These are phyloP conservation scores for Wickerhamomyces subpelliculosus DNA, from an alignment of 805 yeast species.

Conservation along the genomic window DNA sequence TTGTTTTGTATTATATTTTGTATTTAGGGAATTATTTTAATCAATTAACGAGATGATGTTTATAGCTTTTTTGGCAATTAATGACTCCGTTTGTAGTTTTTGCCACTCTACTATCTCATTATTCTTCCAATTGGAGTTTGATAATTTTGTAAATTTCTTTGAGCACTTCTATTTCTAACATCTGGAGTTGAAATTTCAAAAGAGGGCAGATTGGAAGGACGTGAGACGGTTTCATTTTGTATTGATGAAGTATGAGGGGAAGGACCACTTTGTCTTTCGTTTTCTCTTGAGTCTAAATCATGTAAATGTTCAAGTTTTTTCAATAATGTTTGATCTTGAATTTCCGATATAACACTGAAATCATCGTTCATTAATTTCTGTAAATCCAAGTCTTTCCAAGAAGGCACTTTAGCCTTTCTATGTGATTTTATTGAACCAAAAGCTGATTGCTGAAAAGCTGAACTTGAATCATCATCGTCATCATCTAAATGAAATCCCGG, in stretches of 20 bases:
- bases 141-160: background rate
- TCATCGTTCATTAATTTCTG: background rate
- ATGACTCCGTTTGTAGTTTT: background rate
- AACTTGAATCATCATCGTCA: background rate
- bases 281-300: background rate
- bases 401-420: background rate
- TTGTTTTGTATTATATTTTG: background rate
- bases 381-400: background rate
- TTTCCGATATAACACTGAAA: background rate
- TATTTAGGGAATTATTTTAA: background rate
- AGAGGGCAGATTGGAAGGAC: background rate
- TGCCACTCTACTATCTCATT: background rate
- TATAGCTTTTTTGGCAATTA: too few species aligned
- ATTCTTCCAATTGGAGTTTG: slow-evolving; percentile 2
- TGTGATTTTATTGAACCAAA: background rate
- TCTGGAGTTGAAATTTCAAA: background rate
- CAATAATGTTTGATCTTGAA: background rate
- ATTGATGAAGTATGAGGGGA: background rate
- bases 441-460: too few species aligned
- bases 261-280: background rate
- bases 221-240: background rate
- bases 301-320: background rate
- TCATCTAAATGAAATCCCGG: background rate
- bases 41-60: background rate
- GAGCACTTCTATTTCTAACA: background rate